These are phyloP conservation scores for Pseudozyma thailandica DNA, from an alignment of 1,284 basidiomycete species.

Conservation along the genomic window DNA sequence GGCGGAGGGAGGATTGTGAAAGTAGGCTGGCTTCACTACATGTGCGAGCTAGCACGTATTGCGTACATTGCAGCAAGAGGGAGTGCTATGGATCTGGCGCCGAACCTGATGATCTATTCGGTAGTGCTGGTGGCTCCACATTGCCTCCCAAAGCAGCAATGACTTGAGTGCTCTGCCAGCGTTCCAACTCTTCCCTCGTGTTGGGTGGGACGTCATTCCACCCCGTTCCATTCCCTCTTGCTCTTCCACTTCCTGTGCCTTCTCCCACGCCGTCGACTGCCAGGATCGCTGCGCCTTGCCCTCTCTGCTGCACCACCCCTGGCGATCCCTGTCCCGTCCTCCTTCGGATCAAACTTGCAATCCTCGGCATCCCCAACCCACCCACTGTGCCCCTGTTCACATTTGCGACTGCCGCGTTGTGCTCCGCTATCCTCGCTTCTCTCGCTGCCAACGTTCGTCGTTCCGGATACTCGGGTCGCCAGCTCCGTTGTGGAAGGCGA, in stretches of 20 bases:
- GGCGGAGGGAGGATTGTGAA: not conserved
- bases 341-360: constrained; percentile 26
- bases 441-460: constrained; percentile 17
- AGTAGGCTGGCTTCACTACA: too few relatives aligned
- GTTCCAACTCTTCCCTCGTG: not conserved
- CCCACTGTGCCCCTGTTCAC: not conserved
- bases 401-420: constrained; percentile 15
- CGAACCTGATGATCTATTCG: not conserved
- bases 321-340: not conserved
- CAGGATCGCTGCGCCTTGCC: not conserved
- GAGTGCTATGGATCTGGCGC: not conserved
- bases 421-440: constrained; percentile 27
- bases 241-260: not conserved
- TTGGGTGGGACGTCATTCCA: constrained; percentile 21
- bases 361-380: constrained; percentile 7
- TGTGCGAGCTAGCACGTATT: too few relatives aligned
- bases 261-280: not conserved
- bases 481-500: constrained; percentile 19
- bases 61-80: not conserved
- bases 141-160: constrained; percentile 10
- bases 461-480: constrained; percentile 25
- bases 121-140: not conserved
- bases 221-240: not conserved
- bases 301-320: not conserved
- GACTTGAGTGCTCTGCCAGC: not conserved